Conservation (phyloP, 2,329 filamentous ascomycete genomes). For the Stachybotrys elegans region DNA sequence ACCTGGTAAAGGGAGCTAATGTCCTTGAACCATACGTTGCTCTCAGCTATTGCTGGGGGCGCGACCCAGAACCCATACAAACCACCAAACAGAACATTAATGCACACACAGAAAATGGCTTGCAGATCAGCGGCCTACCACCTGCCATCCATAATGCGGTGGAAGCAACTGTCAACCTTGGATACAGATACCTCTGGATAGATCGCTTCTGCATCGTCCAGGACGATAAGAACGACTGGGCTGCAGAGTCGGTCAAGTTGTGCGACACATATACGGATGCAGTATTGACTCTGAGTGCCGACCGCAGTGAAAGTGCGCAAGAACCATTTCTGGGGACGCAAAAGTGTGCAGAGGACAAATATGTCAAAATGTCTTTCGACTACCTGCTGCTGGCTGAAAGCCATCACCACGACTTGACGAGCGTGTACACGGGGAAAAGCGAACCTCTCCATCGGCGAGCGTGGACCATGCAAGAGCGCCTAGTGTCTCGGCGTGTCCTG, state of each 20-base stretch:
- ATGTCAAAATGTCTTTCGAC: neutral
- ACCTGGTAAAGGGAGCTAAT: neutral
- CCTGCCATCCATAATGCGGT: neutral
- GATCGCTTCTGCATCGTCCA: slow-evolving; percentile 9
- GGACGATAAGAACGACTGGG: slow-evolving; percentile 10
- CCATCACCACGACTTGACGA: neutral
- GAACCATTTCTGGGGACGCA: neutral
- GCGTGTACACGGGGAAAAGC: neutral
- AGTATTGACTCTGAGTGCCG: slow-evolving; percentile 6
- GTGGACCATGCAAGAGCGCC: neutral
- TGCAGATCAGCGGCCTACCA: neutral
- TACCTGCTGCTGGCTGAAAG: neutral
- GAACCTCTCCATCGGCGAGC: neutral
- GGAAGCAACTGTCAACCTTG: neutral
- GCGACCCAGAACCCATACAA: neutral
- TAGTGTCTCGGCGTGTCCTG: neutral
- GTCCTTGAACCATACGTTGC: neutral
- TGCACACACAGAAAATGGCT: neutral
- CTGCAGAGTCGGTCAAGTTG: slow-evolving; percentile 9
- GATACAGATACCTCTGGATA: slow-evolving; percentile 6
- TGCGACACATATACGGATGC: slow-evolving; percentile 12
- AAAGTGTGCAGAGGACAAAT: neutral
- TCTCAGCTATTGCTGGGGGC: neutral
- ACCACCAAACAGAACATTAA: neutral
- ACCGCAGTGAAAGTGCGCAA: neutral